Percentiles rank a stretch among this genome's conserved stretches.
Evolutionary conservation across 176 grass and related monocot species (phyloP).

Genomic region (Bonia amplexicaulis): DNA sequence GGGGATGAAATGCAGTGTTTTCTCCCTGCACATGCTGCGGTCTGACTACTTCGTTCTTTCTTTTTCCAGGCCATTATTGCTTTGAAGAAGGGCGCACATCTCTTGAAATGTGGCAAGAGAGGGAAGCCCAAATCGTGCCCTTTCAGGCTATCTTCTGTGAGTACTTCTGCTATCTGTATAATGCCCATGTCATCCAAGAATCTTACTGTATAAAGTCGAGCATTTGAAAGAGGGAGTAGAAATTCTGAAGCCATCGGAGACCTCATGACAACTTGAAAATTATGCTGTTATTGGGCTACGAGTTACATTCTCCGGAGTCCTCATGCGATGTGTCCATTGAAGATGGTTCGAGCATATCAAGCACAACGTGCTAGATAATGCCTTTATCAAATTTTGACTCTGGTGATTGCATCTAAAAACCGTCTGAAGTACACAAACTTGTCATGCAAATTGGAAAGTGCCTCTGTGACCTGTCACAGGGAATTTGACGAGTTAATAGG

Average conservation of each 20-base stretch:
- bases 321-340: not conserved
- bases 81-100: constrained; percentile 48
- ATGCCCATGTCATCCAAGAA: not conserved
- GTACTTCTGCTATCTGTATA: not conserved
- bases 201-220: not conserved
- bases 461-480: not conserved
- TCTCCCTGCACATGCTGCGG: not conserved
- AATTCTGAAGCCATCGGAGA: not conserved
- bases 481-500: not conserved
- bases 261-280: not conserved
- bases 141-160: constrained; percentile 51
- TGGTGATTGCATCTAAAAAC: not conserved
- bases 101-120: constrained; percentile 46
- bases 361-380: not conserved
- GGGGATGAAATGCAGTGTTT: not conserved
- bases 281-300: not conserved
- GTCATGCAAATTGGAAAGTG: not conserved
- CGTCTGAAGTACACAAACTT: not conserved
- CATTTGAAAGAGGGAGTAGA: not conserved
- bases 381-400: not conserved
- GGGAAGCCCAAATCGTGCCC: constrained; percentile 53
- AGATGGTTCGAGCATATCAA: not conserved
- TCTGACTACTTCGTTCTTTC: no score
- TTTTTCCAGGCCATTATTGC: constrained; percentile 40
- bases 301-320: not conserved